Percentiles rank a stretch among this genome's conserved stretches.
phyloP scores from a whole-genome alignment of 345 rosid genomes.

The Gossypium stocksii region DNA sequence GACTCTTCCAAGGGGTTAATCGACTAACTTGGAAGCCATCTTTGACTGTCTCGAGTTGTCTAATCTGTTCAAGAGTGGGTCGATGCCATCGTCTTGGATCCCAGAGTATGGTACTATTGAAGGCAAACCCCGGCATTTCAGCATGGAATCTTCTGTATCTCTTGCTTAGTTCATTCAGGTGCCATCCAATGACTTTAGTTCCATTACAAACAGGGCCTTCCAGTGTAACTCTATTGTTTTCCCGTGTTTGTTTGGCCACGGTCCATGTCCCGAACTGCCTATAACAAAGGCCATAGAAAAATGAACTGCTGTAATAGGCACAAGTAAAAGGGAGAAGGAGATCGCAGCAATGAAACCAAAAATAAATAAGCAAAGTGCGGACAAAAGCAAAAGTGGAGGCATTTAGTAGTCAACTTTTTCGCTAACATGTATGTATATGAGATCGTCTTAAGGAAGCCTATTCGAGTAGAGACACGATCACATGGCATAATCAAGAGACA shows the following conservation, averaged over 20 bases:
- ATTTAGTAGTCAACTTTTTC: too few relatives aligned
- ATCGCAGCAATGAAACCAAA: neutral
- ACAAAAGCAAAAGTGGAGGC: too few relatives aligned
- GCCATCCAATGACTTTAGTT: slow-evolving; percentile 60
- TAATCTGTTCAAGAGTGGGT: slow-evolving; percentile 47
- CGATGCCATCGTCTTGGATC: slow-evolving; percentile 60
- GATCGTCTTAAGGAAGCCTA: too few relatives aligned
- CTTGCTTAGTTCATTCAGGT: slow-evolving; percentile 25
- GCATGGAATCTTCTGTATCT: slow-evolving; percentile 54
- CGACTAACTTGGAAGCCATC: slow-evolving; percentile 42
- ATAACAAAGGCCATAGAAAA: neutral
- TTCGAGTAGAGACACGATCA: too few relatives aligned
- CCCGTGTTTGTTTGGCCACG: slow-evolving; percentile 41
- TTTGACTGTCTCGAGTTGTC: slow-evolving; percentile 42
- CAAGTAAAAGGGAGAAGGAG: neutral
- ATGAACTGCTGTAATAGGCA: neutral
- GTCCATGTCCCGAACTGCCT: slow-evolving; percentile 64
- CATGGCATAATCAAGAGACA: too few relatives aligned
- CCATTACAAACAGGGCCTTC: slow-evolving; percentile 65
- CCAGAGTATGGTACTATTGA: slow-evolving; percentile 64
- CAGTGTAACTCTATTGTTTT: slow-evolving; percentile 21
- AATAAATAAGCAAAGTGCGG: neutral
- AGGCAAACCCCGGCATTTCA: slow-evolving; percentile 58
- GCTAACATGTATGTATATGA: too few relatives aligned
- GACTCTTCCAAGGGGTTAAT: neutral